A percentile compares a stretch with the other conserved stretches of the same genome.
phyloP scores from a whole-genome alignment of 805 yeast genomes.

The Metschnikowia cubensis region DNA sequence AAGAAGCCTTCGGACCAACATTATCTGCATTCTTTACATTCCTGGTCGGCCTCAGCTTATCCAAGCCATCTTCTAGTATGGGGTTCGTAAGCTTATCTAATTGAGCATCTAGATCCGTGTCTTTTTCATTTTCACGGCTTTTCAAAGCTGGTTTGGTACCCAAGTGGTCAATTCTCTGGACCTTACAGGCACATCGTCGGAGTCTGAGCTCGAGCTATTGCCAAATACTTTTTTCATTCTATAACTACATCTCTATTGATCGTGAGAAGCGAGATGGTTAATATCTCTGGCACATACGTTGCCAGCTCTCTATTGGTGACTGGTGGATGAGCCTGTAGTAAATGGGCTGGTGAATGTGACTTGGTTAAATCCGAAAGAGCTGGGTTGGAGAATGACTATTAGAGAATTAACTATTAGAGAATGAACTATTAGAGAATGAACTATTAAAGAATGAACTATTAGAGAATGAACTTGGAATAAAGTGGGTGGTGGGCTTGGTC shows the following conservation, averaged over 20 bases:
- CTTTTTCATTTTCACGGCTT: neutral
- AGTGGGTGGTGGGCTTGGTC: no score
- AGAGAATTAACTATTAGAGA: no score
- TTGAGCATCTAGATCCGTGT: neutral
- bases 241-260: neutral
- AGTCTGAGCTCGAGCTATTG: slow-evolving; percentile 10
- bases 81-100: neutral
- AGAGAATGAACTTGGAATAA: no score
- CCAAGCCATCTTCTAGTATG: neutral
- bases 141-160: neutral
- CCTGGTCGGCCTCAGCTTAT: neutral
- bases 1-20: neutral
- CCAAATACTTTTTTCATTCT: slow-evolving; percentile 17
- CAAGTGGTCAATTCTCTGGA: neutral
- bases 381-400: no score
- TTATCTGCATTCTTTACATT: neutral
- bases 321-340: no score
- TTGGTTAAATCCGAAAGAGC: no score
- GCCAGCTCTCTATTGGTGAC: no score
- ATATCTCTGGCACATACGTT: no score
- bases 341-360: no score
- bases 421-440: no score
- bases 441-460: no score
- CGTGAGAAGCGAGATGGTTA: neutral
- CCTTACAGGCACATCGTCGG: slow-evolving; percentile 8